Conservation (phyloP, 495 filamentous ascomycete species). For the Podospora bellae-mahoneyi region DNA sequence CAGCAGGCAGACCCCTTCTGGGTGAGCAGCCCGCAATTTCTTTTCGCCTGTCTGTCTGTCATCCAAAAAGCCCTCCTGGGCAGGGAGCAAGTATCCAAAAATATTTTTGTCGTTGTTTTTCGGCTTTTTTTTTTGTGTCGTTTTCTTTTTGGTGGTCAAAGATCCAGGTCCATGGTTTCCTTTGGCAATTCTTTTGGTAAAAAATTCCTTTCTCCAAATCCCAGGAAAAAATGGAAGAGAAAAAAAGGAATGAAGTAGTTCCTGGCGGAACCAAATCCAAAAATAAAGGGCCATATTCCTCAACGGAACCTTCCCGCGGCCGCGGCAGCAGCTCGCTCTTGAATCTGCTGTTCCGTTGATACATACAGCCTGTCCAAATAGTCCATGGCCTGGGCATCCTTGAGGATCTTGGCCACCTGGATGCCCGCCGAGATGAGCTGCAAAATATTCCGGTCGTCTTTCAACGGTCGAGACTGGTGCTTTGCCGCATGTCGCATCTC, state of each 20-base stretch:
- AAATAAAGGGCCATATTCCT: not conserved
- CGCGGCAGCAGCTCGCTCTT: constrained; percentile 53
- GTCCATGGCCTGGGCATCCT: constrained; percentile 76
- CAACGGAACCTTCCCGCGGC: constrained; percentile 45
- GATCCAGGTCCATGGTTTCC: not conserved
- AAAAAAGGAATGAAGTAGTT: not conserved
- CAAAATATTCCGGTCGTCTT: constrained; percentile 86
- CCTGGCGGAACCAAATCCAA: not conserved
- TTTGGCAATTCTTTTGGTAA: not conserved
- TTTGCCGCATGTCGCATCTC: constrained; percentile 79
- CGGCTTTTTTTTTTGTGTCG: not conserved
- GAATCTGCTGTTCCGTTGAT: constrained; percentile 69
- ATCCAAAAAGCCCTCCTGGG: constrained; percentile 8
- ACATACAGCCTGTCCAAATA: constrained; percentile 68
- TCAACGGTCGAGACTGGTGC: constrained; percentile 76
- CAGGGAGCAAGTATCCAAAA: not conserved
- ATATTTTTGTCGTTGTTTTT: not conserved
- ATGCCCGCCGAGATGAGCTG: constrained; percentile 82
- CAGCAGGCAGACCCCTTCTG: not conserved
- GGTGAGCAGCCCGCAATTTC: not conserved
- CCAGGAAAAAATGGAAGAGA: not conserved
- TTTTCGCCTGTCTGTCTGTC: not conserved
- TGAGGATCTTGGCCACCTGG: constrained; percentile 82
- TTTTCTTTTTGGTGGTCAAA: not conserved
- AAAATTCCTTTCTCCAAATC: not conserved